phyloP scores from a whole-genome alignment of 192 early-diverging fungal genomes.

The Entomortierella lignicola region DNA sequence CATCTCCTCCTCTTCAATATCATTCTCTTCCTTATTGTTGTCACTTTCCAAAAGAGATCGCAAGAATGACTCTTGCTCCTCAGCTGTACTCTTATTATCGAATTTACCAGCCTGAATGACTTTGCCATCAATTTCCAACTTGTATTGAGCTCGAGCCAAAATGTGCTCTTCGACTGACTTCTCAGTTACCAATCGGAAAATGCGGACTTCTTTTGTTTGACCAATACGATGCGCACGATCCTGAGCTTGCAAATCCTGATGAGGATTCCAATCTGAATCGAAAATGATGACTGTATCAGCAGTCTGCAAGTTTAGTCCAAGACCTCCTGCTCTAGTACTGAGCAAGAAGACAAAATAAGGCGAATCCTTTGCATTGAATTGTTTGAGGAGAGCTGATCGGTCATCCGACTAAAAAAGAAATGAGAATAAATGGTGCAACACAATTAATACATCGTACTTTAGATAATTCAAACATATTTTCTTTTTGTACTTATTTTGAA shows the following conservation, averaged over 20 bases:
- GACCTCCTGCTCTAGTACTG: constrained; percentile 95
- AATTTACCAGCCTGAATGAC: constrained; percentile 99
- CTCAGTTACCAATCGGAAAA: constrained; percentile 91
- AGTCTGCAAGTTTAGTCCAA: constrained; percentile 95
- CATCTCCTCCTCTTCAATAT: constrained; percentile 76
- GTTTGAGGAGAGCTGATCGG: constrained; percentile 79
- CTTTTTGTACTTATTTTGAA: not conserved
- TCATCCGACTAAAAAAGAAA: constrained; percentile 76
- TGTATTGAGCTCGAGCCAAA: constrained; percentile 92
- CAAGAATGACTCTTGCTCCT: constrained; percentile 93
- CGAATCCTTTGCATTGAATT: constrained; percentile 87
- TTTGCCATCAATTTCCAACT: constrained; percentile 97
- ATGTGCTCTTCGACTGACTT: constrained; percentile 96
- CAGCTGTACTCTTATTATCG: constrained; percentile 93
- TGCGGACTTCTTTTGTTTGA: constrained; percentile 97
- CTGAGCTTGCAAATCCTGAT: constrained; percentile 98
- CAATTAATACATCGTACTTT: too few relatives aligned
- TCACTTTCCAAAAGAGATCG: constrained; percentile 85
- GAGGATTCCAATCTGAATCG: constrained; percentile 99
- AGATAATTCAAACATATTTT: too few relatives aligned
- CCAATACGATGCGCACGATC: constrained; percentile 99
- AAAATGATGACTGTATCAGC: constrained; percentile 99
- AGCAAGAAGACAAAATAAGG: constrained; percentile 90
- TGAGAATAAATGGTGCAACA: too few relatives aligned
- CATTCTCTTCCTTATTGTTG: constrained; percentile 81